Evolutionary conservation across 768 basidiomycete species (phyloP).

Genomic region (Rhizopogon rudus): DNA sequence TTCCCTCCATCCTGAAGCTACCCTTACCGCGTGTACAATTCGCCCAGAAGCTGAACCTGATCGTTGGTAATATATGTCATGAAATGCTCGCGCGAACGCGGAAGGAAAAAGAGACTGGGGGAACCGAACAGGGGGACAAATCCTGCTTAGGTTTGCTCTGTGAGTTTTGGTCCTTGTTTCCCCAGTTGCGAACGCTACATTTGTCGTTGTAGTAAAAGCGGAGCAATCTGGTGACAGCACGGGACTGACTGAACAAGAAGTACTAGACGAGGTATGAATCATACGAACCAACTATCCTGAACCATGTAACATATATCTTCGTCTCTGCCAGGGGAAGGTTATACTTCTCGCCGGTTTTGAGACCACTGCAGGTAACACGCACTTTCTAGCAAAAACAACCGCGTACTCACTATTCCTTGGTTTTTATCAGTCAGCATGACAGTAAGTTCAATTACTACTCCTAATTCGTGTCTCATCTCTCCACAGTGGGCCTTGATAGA

Average conservation of each 20-base stretch:
- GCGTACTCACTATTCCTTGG: not conserved
- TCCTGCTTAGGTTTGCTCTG: not conserved
- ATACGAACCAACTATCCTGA: not conserved
- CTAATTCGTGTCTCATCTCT: not conserved
- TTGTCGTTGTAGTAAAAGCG: not conserved
- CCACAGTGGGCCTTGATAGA: slow-evolving; percentile 32
- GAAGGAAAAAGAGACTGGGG: slow-evolving; percentile 27
- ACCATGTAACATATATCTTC: not conserved
- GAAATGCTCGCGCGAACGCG: slow-evolving; percentile 27
- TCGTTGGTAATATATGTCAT: slow-evolving; percentile 29
- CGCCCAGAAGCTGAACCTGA: slow-evolving; percentile 19
- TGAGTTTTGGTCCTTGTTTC: not conserved
- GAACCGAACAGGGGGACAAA: slow-evolving; percentile 10
- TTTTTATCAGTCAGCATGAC: slow-evolving; percentile 4
- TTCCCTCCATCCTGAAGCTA: slow-evolving; percentile 28
- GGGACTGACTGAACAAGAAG: not conserved
- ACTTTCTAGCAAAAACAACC: not conserved
- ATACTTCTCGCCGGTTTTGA: slow-evolving; percentile 12
- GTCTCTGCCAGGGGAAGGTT: slow-evolving; percentile 7
- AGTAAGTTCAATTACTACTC: not conserved
- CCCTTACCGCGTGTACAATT: slow-evolving; percentile 25
- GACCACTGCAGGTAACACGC: slow-evolving; percentile 20
- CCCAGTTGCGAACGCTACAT: not conserved
- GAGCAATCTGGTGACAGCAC: not conserved
- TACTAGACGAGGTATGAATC: not conserved